A percentile compares a stretch with the other conserved stretches of the same genome.
These are phyloP conservation scores for Arthrocladium fulminans DNA, from an alignment of 2,329 filamentous ascomycete genomes.

Conservation along the genomic window DNA sequence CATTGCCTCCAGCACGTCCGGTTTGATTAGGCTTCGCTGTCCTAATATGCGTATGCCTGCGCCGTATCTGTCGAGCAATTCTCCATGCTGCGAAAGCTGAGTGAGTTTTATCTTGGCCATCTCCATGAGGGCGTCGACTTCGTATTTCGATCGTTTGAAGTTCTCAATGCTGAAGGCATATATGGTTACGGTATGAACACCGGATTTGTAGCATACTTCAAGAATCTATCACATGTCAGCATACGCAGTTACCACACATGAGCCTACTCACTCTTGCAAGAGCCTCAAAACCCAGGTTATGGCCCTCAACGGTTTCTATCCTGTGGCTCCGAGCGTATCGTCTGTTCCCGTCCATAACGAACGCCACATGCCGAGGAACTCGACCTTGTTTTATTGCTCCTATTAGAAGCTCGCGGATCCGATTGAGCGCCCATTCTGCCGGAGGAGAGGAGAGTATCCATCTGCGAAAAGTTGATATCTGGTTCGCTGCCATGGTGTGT, in stretches of 20 bases:
- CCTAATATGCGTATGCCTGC: conserved; percentile 79
- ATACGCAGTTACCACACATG: not conserved
- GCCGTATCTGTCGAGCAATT: conserved; percentile 85
- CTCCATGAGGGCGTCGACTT: conserved; percentile 94
- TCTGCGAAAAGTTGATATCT: conserved; percentile 40
- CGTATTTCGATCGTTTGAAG: conserved; percentile 92
- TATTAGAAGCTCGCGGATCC: conserved; percentile 75
- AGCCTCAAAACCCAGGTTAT: conserved; percentile 91
- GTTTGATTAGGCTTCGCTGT: conserved; percentile 70
- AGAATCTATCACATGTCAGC: conserved; percentile 54
- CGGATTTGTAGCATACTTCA: conserved; percentile 96
- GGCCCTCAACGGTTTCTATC: conserved; percentile 93
- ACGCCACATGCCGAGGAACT: conserved; percentile 92
- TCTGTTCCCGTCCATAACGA: conserved; percentile 97
- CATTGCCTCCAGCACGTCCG: conserved; percentile 80
- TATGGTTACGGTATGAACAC: conserved; percentile 92
- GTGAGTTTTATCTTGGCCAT: conserved; percentile 92
- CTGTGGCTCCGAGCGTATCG: conserved; percentile 82
- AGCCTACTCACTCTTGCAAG: conserved; percentile 61
- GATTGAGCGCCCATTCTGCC: conserved; percentile 75
- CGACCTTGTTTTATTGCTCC: conserved; percentile 82
- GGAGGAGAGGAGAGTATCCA: conserved; percentile 86
- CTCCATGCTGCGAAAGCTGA: conserved; percentile 86
- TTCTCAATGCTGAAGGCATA: conserved; percentile 99
- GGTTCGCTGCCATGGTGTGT: conserved; percentile 5